Base-by-base conservation (phyloP, 192 early-diverging fungal genomes). In the Coemansia furcata region DNA sequence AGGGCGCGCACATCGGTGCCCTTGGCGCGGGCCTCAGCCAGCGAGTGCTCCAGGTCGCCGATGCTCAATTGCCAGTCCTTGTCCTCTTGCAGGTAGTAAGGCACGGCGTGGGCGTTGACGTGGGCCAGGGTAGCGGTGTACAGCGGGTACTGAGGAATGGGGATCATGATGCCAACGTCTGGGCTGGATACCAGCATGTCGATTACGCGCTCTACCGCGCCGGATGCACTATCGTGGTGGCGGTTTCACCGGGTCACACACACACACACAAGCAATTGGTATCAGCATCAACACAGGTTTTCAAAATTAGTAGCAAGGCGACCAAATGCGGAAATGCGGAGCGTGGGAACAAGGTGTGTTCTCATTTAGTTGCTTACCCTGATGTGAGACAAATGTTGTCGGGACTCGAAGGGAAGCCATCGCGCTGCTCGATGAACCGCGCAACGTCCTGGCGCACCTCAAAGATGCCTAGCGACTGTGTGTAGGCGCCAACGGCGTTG, bases 71-170 rank as follows among this genome's bases (percentile, higher is more conserved):
- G 86, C 95, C 96, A 97, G 40, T 89, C 88, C 57, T 88, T 78
- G 50, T 84, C 80, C 76, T 99, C 97, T 76, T 96, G 87, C 55
- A 99, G 75, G 63, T 92, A 96, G 81, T 99, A 99, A 26, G 91
- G 94, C 6, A 98, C 94, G 32, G 90, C 87, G 9, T 88, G 84
- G n/a, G 93, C 95, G 66, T 93, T 85, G 69, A 92, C 87, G 21
- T 95, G 86, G 2, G 92, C 87, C 50, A 99, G 84, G 1, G 94
- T 91, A 32, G 96, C 97, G 11, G 93, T 93, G 85, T 99, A 99
- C 32, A 99, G 88, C 57, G 97, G 97, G 72, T 99, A 99, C 74
- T 99, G 97, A 38, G 97, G 97, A 60, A 99, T 95, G 26, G 97
- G 97, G 69, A 98, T 98, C 96, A 99, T 95, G 73, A 99, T 92